Conservation (phyloP, 208 protist species). For the Acanthamoeba sp. region DNA sequence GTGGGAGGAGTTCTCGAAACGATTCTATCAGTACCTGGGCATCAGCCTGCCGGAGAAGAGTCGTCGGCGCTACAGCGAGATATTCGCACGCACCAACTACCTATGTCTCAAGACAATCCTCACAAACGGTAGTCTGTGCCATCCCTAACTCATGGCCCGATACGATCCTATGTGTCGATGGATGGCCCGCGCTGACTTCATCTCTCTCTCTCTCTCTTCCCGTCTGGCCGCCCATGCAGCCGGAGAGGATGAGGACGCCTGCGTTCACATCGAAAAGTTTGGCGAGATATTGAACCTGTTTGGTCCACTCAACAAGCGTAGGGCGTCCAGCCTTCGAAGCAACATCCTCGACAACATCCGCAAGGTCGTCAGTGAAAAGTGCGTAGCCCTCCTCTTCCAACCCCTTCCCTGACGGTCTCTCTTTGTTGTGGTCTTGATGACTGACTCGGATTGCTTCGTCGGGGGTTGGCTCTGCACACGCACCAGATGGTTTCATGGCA, state of each 20-base stretch:
- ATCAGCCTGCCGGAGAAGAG: constrained; percentile 4
- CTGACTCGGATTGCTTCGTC: too few species aligned
- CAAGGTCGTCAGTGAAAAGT: constrained; percentile 66
- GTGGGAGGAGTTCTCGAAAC: constrained; percentile 65
- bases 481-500: constrained; percentile 70
- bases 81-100: constrained; percentile 51
- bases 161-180: too few species aligned
- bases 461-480: too few species aligned
- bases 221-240: too few species aligned
- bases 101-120: constrained; percentile 64
- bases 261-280: constrained; percentile 81
- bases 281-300: constrained; percentile 84
- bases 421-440: neutral
- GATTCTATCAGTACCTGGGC: constrained; percentile 63
- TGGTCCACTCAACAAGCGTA: constrained; percentile 73
- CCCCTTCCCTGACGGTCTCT: neutral
- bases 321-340: constrained; percentile 21
- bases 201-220: neutral
- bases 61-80: constrained; percentile 16
- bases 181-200: too few species aligned
- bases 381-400: neutral
- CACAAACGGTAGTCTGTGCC: constrained; percentile 54
- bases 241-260: constrained; percentile 38
- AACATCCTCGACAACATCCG: constrained; percentile 74
- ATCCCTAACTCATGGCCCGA: too few species aligned